These are phyloP conservation scores for Decorospora gaudefroyi DNA, from an alignment of 2,329 filamentous ascomycete species.

Conservation along the genomic window DNA sequence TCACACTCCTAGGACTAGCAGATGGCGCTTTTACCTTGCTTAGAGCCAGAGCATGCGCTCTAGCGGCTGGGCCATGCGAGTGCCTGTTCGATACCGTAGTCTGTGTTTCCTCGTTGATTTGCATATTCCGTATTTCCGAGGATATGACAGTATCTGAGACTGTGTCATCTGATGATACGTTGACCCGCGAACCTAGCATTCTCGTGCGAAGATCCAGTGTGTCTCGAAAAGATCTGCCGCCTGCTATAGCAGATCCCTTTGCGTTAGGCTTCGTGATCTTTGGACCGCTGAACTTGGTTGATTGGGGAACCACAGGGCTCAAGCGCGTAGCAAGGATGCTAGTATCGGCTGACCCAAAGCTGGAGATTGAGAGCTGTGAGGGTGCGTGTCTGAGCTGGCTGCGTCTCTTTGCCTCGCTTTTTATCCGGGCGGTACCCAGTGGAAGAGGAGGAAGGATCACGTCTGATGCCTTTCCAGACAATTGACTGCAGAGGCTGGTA, in stretches of 20 bases:
- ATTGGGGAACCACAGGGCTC: slow-evolving; percentile 42
- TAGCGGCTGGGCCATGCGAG: slow-evolving; percentile 35
- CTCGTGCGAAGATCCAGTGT: slow-evolving; percentile 29
- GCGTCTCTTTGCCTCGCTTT: slow-evolving; percentile 25
- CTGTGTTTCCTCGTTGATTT: not conserved
- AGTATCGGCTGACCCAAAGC: slow-evolving; percentile 49
- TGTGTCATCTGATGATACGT: slow-evolving; percentile 6
- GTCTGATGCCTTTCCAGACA: slow-evolving; percentile 48
- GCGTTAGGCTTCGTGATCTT: slow-evolving; percentile 45
- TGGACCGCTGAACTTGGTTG: slow-evolving; percentile 37
- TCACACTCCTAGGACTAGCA: slow-evolving; percentile 24
- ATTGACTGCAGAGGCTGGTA: slow-evolving; percentile 31
- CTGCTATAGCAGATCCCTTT: slow-evolving; percentile 40
- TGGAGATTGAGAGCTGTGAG: slow-evolving; percentile 48
- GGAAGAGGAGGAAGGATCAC: slow-evolving; percentile 52
- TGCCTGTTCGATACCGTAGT: slow-evolving; percentile 23
- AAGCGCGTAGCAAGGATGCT: slow-evolving; percentile 48
- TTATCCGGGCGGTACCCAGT: slow-evolving; percentile 36
- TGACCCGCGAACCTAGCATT: slow-evolving; percentile 14
- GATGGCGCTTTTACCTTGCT: slow-evolving; percentile 43
- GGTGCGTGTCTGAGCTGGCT: slow-evolving; percentile 38
- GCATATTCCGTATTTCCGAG: not conserved
- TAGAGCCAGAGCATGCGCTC: slow-evolving; percentile 43
- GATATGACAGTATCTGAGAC: too few species aligned
- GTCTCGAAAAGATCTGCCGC: slow-evolving; percentile 38